Base-by-base conservation (phyloP, 768 basidiomycete genomes). In the Mrakia frigida region DNA sequence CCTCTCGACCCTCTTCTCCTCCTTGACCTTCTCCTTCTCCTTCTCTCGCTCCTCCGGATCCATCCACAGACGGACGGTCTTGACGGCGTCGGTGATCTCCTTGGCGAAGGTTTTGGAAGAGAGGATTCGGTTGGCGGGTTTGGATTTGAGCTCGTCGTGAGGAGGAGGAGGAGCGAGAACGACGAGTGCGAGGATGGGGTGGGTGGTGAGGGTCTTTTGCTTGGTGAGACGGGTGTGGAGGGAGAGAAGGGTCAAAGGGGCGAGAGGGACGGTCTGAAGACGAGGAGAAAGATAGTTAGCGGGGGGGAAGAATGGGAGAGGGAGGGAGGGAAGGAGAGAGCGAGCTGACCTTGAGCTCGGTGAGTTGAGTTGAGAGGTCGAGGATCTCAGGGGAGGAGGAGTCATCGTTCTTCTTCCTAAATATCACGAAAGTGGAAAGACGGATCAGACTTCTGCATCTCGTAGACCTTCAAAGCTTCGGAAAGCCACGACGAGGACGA, bases 61-160 rank as follows among this genome's bases (percentile, higher is more conserved):
- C 53, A 74, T 70, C 73, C 67, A 70, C 39, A 43, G 43, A 23
- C 63, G 74, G 35, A 70, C 69, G 21, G 46, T 73, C 53, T 43
- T 63, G 28, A 74, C 53, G 18, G 37, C 71, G 14, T 69, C 73
- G 23, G n/a, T 39, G 23, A 70, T 63, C 23, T 74, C 72, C 67
- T 67, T 70, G 39, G 77, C 77, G 60, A 78, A 78, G 2, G 67
- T 33, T 52, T 78, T 78, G 21, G 67, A 70, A 46, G 61, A 68
- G 31, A 74, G 53, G 14, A 78, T 43, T 9, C 77, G 65, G 65
- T 78, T 78, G 50, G 67, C 77, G 13, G 77, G 68, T 61, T 75
- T 75, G 14, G 61, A 33, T 28, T 33, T 74, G n/a, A 65, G 73
- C 13, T 46, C 52, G 23, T 74, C 73, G 61, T 59, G 46, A 6